phyloP scores from a whole-genome alignment of 805 yeast species.

The Suhomyces canberraensis region DNA sequence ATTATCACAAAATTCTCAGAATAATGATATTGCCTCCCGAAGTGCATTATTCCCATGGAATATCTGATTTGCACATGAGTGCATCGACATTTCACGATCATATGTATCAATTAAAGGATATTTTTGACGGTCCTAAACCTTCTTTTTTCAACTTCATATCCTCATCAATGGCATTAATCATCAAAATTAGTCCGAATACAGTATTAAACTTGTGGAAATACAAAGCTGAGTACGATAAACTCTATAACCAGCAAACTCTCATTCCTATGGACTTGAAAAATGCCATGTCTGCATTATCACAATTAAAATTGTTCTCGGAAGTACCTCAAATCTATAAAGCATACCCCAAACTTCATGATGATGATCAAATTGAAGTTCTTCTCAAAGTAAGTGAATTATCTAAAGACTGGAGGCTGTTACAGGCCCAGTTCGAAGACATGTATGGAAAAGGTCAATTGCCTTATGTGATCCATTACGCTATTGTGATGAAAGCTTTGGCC shows the following conservation, averaged over 20 bases:
- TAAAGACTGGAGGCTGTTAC: constrained; percentile 54
- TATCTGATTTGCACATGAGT: not conserved
- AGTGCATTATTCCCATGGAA: not conserved
- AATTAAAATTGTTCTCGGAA: constrained; percentile 17
- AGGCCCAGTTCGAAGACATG: constrained; percentile 52
- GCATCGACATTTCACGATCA: constrained; percentile 8
- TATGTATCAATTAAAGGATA: constrained; percentile 5
- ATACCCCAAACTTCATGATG: constrained; percentile 41
- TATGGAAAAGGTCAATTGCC: constrained; percentile 56
- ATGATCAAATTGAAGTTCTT: constrained; percentile 47
- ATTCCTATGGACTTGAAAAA: constrained; percentile 23
- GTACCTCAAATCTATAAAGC: constrained; percentile 31
- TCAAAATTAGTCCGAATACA: constrained; percentile 13
- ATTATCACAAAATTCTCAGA: constrained; percentile 18
- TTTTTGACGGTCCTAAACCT: constrained; percentile 5
- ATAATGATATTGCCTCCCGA: constrained; percentile 15
- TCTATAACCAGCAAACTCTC: constrained; percentile 1
- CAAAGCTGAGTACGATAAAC: constrained; percentile 7
- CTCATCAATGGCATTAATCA: constrained; percentile 13
- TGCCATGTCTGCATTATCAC: constrained; percentile 28
- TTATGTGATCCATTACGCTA: constrained; percentile 51
- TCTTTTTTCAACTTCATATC: constrained; percentile 15
- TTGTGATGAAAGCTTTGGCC: constrained; percentile 61
- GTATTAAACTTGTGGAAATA: constrained; percentile 20
- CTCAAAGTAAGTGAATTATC: constrained; percentile 44